Evolutionary conservation across 2,329 filamentous ascomycete genomes (phyloP), one percentile per base, ranked within the genome.

Genomic region (Colletotrichum sp.): DNA sequence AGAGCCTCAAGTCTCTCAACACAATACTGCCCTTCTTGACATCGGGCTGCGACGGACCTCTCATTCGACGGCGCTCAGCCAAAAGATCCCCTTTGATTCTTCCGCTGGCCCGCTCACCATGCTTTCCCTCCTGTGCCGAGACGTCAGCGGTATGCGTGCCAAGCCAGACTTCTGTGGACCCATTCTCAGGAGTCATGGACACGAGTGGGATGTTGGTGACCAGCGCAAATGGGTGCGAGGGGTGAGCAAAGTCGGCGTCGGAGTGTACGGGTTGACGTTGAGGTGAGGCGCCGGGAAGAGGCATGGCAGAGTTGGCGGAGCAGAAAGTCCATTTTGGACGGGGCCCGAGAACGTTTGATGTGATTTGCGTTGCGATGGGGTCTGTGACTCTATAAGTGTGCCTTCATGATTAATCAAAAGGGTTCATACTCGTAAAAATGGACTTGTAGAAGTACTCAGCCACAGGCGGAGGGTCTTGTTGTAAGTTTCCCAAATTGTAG

Each of bases 401-500:
- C 4, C 2, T 13, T 3, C 36, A 28, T 9, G n/a, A 67, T 13
- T 7, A 36, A 30, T 16, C n/a, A 48, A 71, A 38, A 32, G 24
- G 9, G 2, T 4, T 1, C 84, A 66, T 81, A 91, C 90, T 93
- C 13, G 88, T 80, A 71, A 92, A 91, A 30, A 93, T 89, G 6
- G 83, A 83, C 1, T 85, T 81, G 21, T 85, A 83, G 70, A 91
- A 91, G 77, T 85, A 88, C 58, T 89, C 81, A 0, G 83, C 81
- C 0, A 88, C 86, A 3, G 90, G 86, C 1, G 89, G 90, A 0
- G 91, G 85, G 77, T 92, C 91, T 79, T 93, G 91, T 76, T 93
- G 91, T 38, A 92, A 84, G 77, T 92, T 93, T 2, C 89, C 90
- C 64, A 87, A 87, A 79, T 93, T 92, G 79, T 93, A 93, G 78